Conservation (phyloP, 768 basidiomycete genomes). For the Rhodotorula diobovata region DNA sequence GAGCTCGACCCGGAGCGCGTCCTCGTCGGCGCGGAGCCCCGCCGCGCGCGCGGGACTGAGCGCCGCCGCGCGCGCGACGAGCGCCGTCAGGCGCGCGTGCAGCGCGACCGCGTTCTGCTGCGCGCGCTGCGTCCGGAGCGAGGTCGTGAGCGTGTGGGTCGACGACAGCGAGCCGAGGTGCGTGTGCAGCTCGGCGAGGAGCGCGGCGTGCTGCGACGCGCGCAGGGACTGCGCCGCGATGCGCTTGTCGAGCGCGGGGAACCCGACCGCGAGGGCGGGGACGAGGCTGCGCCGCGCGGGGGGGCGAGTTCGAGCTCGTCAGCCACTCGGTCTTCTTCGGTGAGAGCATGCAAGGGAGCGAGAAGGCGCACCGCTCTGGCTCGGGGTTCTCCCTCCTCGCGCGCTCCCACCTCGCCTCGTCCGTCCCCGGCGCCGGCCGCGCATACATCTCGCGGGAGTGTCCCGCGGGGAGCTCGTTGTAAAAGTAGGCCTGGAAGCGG, state of each 20-base stretch:
- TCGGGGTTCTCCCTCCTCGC: slow-evolving; percentile 77
- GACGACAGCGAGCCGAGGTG: slow-evolving; percentile 61
- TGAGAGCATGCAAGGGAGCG: background rate
- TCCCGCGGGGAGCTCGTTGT: slow-evolving; percentile 79
- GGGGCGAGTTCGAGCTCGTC: background rate
- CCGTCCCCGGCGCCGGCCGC: slow-evolving; percentile 62
- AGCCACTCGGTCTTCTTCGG: background rate
- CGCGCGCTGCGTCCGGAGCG: slow-evolving; percentile 63
- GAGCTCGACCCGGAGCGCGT: slow-evolving; percentile 63
- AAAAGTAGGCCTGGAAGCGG: slow-evolving; percentile 76
- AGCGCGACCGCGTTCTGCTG: slow-evolving; percentile 64
- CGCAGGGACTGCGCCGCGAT: slow-evolving; percentile 69
- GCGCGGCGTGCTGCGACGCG: slow-evolving; percentile 61
- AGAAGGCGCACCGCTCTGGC: slow-evolving; percentile 60
- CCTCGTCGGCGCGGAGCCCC: slow-evolving; percentile 73
- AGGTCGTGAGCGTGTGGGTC: slow-evolving; percentile 63
- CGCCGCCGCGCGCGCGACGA: slow-evolving; percentile 72
- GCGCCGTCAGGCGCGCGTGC: slow-evolving; percentile 62
- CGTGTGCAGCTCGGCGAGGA: slow-evolving; percentile 59
- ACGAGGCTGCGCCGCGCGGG: slow-evolving; percentile 72
- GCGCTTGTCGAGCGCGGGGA: slow-evolving; percentile 72
- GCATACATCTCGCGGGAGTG: slow-evolving; percentile 62
- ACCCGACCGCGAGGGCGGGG: slow-evolving; percentile 72
- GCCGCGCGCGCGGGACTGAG: slow-evolving; percentile 71
- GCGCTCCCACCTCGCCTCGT: slow-evolving; percentile 70